phyloP scores from a whole-genome alignment of 345 rosid species.

The Lagerstroemia speciosa region DNA sequence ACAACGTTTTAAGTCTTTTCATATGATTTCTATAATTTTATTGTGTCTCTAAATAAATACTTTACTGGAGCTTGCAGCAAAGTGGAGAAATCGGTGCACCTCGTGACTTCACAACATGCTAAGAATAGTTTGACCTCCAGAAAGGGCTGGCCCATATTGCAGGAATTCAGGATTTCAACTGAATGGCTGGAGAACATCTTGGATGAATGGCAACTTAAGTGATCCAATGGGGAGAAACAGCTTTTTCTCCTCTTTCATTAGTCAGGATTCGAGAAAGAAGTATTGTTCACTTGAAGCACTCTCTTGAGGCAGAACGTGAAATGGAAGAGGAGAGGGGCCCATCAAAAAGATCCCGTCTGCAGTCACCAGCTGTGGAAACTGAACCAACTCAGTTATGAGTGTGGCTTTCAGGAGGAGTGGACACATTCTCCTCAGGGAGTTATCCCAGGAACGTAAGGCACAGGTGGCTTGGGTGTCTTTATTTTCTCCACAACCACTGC shows the following conservation, averaged over 20 bases:
- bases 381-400: not conserved
- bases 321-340: not conserved
- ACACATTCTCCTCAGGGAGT: constrained; percentile 16
- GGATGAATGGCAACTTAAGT: not conserved
- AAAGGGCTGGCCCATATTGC: not conserved
- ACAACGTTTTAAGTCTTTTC: too few species aligned
- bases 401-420: not conserved
- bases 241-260: not conserved
- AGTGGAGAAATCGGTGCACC: not conserved
- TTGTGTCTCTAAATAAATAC: not conserved
- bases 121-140: not conserved
- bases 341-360: not conserved
- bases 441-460: constrained; percentile 74
- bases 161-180: not conserved
- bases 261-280: not conserved
- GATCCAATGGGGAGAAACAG: not conserved
- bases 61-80: not conserved
- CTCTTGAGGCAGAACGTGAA: not conserved
- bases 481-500: constrained; percentile 69
- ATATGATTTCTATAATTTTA: not conserved
- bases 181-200: not conserved
- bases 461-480: constrained; percentile 57
- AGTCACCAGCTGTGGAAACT: not conserved
- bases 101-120: not conserved
- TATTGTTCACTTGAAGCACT: not conserved